Percentiles rank a stretch among this genome's conserved stretches.
phyloP scores from a whole-genome alignment of 2,329 filamentous ascomycete genomes.

The Aaosphaeria arxii region DNA sequence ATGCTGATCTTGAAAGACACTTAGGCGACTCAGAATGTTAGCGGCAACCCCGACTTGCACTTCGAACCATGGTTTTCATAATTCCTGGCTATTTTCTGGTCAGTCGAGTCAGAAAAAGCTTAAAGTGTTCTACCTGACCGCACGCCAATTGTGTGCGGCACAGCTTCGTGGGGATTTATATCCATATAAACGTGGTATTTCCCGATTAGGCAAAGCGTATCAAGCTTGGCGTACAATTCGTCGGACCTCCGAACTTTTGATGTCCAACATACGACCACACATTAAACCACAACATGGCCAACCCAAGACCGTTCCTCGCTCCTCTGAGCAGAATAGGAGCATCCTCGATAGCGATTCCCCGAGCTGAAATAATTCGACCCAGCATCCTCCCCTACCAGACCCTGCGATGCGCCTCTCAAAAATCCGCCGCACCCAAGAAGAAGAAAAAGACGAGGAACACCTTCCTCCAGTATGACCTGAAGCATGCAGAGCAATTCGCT shows the following conservation, averaged over 20 bases:
- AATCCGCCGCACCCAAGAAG: conserved; percentile 27
- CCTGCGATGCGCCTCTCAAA: conserved; percentile 39
- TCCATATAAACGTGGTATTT: too few species aligned
- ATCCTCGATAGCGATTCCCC: conserved; percentile 14
- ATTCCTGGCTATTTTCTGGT: too few species aligned
- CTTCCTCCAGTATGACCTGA: conserved; percentile 62
- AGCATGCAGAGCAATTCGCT: conserved; percentile 68
- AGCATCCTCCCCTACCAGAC: conserved; percentile 32
- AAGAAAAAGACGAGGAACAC: conserved; percentile 60
- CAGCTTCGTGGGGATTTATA: too few species aligned
- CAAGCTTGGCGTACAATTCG: background rate
- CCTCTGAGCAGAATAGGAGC: conserved; percentile 29
- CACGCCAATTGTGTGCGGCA: too few species aligned
- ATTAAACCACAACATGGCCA: conserved; percentile 25
- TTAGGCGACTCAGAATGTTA: too few species aligned
- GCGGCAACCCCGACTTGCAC: too few species aligned
- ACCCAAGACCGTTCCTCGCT: conserved; percentile 30
- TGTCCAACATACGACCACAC: conserved; percentile 4
- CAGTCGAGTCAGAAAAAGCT: too few species aligned
- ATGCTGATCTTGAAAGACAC: too few species aligned
- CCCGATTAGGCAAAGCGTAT: too few species aligned
- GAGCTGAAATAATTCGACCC: conserved; percentile 18
- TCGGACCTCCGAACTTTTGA: conserved; percentile 16
- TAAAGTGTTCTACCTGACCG: too few species aligned
- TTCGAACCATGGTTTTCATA: too few species aligned